A percentile compares a stretch with the other conserved stretches of the same genome.
Conservation (phyloP, 345 rosid genomes). For the Linum usitatissimum region DNA sequence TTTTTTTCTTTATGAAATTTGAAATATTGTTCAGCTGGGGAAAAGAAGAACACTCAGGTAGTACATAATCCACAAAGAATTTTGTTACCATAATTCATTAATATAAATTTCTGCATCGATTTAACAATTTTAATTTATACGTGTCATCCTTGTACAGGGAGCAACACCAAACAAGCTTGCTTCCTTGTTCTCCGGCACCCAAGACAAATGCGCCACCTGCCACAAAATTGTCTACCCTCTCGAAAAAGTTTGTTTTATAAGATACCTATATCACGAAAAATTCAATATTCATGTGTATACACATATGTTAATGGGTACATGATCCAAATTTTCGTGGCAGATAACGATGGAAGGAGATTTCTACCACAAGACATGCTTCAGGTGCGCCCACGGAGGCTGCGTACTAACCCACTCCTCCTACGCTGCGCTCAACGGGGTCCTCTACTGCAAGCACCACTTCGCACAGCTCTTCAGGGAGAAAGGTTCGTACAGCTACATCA, state of each 20-base stretch:
- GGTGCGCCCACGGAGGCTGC: conserved; percentile 49
- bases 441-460: conserved; percentile 48
- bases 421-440: conserved; percentile 39
- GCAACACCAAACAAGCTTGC: conserved; percentile 43
- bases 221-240: conserved; percentile 39
- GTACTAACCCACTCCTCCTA: conserved; percentile 32
- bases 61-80: conserved; percentile 1
- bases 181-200: conserved; percentile 36
- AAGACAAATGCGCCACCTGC: conserved; percentile 37
- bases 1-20: not conserved
- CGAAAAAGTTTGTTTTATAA: conserved; percentile 30
- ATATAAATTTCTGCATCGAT: no score
- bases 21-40: conserved; percentile 30
- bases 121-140: no score
- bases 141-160: conserved; percentile 13
- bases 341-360: conserved; percentile 38
- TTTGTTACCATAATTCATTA: not conserved
- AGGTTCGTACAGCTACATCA: conserved; percentile 34
- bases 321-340: conserved; percentile 10
- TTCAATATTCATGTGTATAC: no score
- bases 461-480: conserved; percentile 45
- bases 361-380: conserved; percentile 46
- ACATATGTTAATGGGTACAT: no score
- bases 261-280: not conserved
- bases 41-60: conserved; percentile 30